Base-by-base conservation (phyloP, 2,329 filamentous ascomycete species). In the Cladosporium oxysporum region DNA sequence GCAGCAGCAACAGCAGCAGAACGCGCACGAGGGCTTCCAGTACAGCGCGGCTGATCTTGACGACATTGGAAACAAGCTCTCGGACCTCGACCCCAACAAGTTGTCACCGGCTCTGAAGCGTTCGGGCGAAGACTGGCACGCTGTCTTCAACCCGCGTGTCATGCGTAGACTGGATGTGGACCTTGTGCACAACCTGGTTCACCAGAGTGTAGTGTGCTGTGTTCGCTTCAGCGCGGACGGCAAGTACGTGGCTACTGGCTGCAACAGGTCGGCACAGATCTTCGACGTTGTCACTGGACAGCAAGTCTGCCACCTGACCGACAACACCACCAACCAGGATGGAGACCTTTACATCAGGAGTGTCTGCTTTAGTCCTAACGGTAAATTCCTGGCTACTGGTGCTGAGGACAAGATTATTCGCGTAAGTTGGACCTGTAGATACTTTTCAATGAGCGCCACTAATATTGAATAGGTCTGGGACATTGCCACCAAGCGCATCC, bases 221-320 rank as follows among this genome's bases (percentile, higher is more conserved):
- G 95, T 99, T 41, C 88, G 95, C 66, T 99, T 99, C 83, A 98
- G 94, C 77, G 88, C 91, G 64, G 95, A 99, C 75, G 95, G 95
- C 71, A 93, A 96, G 76, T 97, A 92, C 72, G 91, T 99, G 64
- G 95, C 95, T 8, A 99, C 95, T 5, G 95, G 95, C 52, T 98
- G 95, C 84, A 99, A 99, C 80, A 86, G 93, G 69, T 97, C 93
- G n/a, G 95, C 95, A n/a, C 94, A 98, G 80, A 99, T 99, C 73
- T 99, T 95, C 78, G 95, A 99, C 71, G 94, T 98, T 50, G 85
- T 88, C 73, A 91, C 88, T 18, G 95, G 95, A 65, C 88, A 92
- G 72, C 95, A 94, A 78, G 88, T 98, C 62, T 95, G 92, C 71
- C 90, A 95, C 66, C 83, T 98, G 37, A 92, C 97, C 78, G 95